Evolutionary conservation across 805 yeast species (phyloP), one percentile per base, ranked within the genome.

Genomic region (Maudiozyma saulgeensis): DNA sequence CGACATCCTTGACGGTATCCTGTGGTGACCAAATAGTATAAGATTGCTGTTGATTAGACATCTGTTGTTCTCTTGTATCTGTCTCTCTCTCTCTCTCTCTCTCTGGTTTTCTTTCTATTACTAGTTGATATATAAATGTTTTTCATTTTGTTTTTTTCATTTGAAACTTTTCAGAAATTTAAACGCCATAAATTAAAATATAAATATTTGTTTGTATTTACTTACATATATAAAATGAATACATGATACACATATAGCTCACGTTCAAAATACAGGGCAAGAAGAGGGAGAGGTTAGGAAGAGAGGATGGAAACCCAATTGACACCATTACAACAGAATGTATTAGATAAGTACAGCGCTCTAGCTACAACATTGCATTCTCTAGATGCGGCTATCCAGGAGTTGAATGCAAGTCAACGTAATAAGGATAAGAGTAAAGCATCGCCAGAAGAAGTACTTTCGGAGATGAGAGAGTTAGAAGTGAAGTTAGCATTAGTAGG

Each of bases 1-100:
- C 96, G 15, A 87, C 96, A 71, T 93, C 99, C 60, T 83, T 85
- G 28, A 95, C 96, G 0, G 99, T 93, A 66, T 93, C 98, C 51
- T 86, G 82, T 7, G 98, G 97, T 9, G 98, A 90, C 99, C 98
- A 91, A 51, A 93, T 75, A 1, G 97, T 87, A 66, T 88, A 95
- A 1, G 96, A 88, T 44, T 61, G 67, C 39, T 59, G 66, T 39
- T 59, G 66, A 32, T 54, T 52, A 7, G 62, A 54, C 64, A 59
- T 58, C 19, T 34, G 38, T 34, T 11, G 38, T 35, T 35, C 38
- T 35, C n/a, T 35, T 35, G 16, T 19, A 2, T 18, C 19, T 21
- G 23, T 25, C 6, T 15, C 35, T 26, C 7, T 21, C 8, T 8
- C 31, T 21, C 15, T 23, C 11, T 13, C 16, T 23, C 18, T 23